Evolutionary conservation across 768 basidiomycete species (phyloP).

Genomic region (Suillus occidentalis): DNA sequence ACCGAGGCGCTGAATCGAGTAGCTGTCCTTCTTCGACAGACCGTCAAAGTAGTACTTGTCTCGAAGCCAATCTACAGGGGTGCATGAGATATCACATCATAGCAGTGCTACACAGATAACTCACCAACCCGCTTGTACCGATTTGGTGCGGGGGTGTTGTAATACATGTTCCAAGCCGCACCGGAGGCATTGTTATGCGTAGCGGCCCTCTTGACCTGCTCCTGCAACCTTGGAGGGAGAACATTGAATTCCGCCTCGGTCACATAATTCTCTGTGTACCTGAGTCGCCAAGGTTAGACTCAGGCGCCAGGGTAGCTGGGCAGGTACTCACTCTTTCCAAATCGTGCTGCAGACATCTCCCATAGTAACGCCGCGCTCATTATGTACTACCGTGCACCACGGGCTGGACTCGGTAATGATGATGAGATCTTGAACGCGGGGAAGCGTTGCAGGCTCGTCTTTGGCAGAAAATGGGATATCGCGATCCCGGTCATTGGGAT

Average conservation of each 20-base stretch:
- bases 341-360: constrained; percentile 71
- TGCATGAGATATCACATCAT: constrained; percentile 4
- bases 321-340: constrained; percentile 67
- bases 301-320: not conserved
- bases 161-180: constrained; percentile 46
- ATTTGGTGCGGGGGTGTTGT: constrained; percentile 44
- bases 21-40: constrained; percentile 58
- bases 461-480: constrained; percentile 55
- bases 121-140: constrained; percentile 63
- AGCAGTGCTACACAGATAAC: constrained; percentile 23
- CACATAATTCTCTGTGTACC: constrained; percentile 68
- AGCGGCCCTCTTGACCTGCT: constrained; percentile 67
- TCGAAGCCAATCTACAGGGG: constrained; percentile 67
- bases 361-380: constrained; percentile 72
- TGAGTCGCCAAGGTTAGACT: constrained; percentile 28
- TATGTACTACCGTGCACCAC: constrained; percentile 78
- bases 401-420: constrained; percentile 64
- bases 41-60: constrained; percentile 73
- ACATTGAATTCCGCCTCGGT: constrained; percentile 64
- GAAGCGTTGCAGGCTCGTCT: constrained; percentile 70
- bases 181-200: constrained; percentile 33
- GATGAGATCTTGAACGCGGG: constrained; percentile 58
- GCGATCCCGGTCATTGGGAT: constrained; percentile 55
- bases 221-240: constrained; percentile 64
- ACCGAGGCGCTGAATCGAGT: constrained; percentile 61